Percentiles rank a stretch among this genome's conserved stretches.
phyloP scores from a whole-genome alignment of 768 basidiomycete species.

The Phylloporus arenicola region DNA sequence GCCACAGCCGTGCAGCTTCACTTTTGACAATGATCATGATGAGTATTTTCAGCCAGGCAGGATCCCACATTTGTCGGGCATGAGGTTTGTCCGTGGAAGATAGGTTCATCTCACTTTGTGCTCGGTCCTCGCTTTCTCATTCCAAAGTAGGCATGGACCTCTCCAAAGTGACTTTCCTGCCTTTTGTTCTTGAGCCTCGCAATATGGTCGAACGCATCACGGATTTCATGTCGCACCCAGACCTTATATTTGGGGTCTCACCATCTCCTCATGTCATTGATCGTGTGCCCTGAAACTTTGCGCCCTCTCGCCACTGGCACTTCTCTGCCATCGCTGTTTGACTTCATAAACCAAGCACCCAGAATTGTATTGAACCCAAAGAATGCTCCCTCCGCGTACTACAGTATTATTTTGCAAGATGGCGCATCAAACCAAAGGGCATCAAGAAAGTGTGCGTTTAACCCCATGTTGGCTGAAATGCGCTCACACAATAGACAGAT shows the following conservation, averaged over 20 bases:
- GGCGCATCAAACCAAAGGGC: conserved; percentile 99
- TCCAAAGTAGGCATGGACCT: conserved; percentile 94
- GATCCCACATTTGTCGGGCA: conserved; percentile 59
- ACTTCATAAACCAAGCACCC: conserved; percentile 50
- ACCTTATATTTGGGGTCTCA: conserved; percentile 72
- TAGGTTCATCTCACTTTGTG: conserved; percentile 43
- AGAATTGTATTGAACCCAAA: conserved; percentile 73
- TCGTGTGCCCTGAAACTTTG: no score
- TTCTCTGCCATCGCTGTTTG: conserved; percentile 1
- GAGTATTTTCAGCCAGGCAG: conserved; percentile 71
- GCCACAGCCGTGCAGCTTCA: conserved; percentile 18
- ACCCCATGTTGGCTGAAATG: background rate
- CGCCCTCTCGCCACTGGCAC: background rate
- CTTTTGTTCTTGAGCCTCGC: conserved; percentile 93
- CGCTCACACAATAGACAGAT: conserved; percentile 42
- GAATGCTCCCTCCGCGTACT: conserved; percentile 89
- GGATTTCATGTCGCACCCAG: conserved; percentile 98
- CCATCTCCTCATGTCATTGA: conserved; percentile 4
- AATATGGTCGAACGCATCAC: conserved; percentile 98
- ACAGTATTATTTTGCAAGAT: conserved; percentile 95
- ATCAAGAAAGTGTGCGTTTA: conserved; percentile 93
- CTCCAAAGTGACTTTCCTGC: conserved; percentile 86
- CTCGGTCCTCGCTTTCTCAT: background rate
- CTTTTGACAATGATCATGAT: conserved; percentile 48
- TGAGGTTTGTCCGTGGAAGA: conserved; percentile 63